Evolutionary conservation across 257 asterid genomes (phyloP), one percentile per base, ranked within the genome.

Genomic region (Haberlea rhodopensis): DNA sequence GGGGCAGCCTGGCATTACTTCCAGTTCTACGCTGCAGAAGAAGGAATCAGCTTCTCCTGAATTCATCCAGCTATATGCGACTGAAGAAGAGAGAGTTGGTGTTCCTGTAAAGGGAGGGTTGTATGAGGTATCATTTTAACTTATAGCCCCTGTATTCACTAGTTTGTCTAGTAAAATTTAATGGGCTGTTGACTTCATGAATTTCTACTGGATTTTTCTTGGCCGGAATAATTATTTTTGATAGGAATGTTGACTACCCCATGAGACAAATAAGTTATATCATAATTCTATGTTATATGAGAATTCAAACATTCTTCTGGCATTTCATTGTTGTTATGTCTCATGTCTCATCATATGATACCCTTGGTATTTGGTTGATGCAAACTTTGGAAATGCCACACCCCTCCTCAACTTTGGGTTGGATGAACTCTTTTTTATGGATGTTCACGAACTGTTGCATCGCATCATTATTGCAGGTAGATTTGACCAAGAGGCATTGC

Each of bases 21-120:
- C 85, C 68, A 75, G 57, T 56, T 31, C 77, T 13, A 76, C 25
- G 75, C 69, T 71, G 55, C 75, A 69, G 49, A 23, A 57, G 25
- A 63, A 70, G 60, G 73, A 69, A 27, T 61, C 74, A 5, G 86
- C 69, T 70, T 72, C 54, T 70, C 79, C 71, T 58, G 70, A 65
- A 45, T n/a, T 5, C n/a, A 37, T 62, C 68, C 76, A 75, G 57
- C 76, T 64, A 57, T 75, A 75, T 67, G 68, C 75, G 23, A 55
- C 53, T 54, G 99, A 87, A 77, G 97, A 82, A 76, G 97, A 90
- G 80, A 85, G 99, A 80, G 97, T 90, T 37, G 99, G 99, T 71
- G 97, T 90, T 51, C 99, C 99, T 31, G 97, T 94, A 58, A 94
- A 94, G 71, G 97, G 99, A 67, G 97, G 99, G 22, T 73, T 94